These are phyloP conservation scores for Fraxinus nigra DNA, from an alignment of 305 asterid genomes.

Conservation along the genomic window DNA sequence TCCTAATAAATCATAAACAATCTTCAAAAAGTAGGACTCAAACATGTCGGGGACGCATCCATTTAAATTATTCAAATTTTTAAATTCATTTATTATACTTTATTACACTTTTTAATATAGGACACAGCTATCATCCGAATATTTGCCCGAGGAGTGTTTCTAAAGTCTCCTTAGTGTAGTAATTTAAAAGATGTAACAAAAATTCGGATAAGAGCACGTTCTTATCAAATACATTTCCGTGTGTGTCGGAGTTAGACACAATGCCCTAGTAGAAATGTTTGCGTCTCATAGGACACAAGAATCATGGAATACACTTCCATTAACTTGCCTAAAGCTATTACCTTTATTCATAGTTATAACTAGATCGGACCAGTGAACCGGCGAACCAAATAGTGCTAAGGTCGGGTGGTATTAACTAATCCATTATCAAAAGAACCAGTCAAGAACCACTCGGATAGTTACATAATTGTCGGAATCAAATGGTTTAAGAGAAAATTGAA, in stretches of 20 bases:
- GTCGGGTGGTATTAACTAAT: too few relatives aligned
- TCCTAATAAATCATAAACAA: not conserved
- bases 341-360: not conserved
- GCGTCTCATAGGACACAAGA: not conserved
- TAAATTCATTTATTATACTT: not conserved
- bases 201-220: not conserved
- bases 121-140: not conserved
- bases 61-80: too few relatives aligned
- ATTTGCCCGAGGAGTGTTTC: not conserved
- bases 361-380: too few relatives aligned
- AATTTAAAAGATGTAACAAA: not conserved
- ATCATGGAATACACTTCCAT: not conserved
- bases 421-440: too few relatives aligned
- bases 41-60: not conserved
- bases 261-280: too few relatives aligned
- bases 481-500: too few relatives aligned
- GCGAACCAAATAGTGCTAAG: too few relatives aligned
- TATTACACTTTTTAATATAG: not conserved
- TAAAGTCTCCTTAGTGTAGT: not conserved
- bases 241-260: not conserved
- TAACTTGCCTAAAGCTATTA: not conserved
- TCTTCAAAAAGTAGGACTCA: not conserved
- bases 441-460: too few relatives aligned
- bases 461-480: too few relatives aligned
- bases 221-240: not conserved